Conservation (phyloP, 805 yeast species). For the Nadsonia fulvescens region DNA sequence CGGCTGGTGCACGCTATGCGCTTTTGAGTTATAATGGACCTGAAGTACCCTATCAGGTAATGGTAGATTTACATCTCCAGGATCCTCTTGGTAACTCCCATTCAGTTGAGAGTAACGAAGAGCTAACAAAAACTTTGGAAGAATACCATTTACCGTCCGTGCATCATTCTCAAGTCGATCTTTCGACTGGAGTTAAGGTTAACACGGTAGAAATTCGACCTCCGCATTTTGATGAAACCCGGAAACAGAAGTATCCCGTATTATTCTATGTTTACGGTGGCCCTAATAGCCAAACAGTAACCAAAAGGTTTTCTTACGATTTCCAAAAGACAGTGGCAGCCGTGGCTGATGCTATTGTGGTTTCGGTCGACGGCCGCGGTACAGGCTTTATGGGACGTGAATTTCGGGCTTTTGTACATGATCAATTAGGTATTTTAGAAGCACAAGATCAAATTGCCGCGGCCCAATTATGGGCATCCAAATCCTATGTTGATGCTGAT, state of each 20-base stretch:
- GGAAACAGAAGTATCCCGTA: constrained; percentile 57
- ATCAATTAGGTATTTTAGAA: constrained; percentile 65
- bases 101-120: constrained; percentile 13
- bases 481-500: constrained; percentile 44
- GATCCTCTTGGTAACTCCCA: constrained; percentile 19
- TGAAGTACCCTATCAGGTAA: constrained; percentile 55
- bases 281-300: constrained; percentile 79
- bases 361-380: constrained; percentile 93
- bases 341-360: constrained; percentile 65
- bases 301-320: constrained; percentile 36
- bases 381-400: constrained; percentile 76
- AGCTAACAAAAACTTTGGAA: constrained; percentile 12
- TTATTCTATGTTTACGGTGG: constrained; percentile 89
- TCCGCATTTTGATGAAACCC: constrained; percentile 37
- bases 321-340: constrained; percentile 69
- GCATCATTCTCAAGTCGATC: constrained; percentile 26
- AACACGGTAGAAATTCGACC: constrained; percentile 70
- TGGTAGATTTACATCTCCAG: constrained; percentile 34
- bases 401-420: constrained; percentile 67
- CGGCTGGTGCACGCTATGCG: constrained; percentile 60
- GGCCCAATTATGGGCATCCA: constrained; percentile 50
- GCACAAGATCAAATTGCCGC: constrained; percentile 75
- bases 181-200: constrained; percentile 27
- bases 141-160: constrained; percentile 40
- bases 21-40: constrained; percentile 68